Conservation (phyloP, 257 asterid genomes). For the Capsicum chinense region DNA sequence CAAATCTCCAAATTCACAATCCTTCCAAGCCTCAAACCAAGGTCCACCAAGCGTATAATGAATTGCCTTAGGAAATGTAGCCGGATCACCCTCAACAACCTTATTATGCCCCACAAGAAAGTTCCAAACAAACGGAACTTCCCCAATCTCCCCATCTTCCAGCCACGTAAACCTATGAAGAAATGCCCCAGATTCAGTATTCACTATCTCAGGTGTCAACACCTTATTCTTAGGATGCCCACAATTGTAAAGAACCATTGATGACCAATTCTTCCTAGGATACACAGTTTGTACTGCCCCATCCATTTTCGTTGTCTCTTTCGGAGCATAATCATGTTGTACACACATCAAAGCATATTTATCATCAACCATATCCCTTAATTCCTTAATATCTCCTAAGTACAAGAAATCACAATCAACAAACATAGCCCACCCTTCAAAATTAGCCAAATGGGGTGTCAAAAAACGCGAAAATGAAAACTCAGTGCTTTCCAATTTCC, state of each 20-base stretch:
- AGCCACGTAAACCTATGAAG: conserved; percentile 89
- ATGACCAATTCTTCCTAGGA: conserved; percentile 96
- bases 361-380: conserved; percentile 63
- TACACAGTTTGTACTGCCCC: conserved; percentile 84
- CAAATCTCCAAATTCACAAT: conserved; percentile 81
- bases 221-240: conserved; percentile 66
- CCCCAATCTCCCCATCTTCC: conserved; percentile 79
- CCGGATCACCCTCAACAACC: conserved; percentile 65
- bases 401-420: conserved; percentile 87
- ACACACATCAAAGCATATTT: conserved; percentile 84
- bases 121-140: conserved; percentile 84
- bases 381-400: conserved; percentile 66
- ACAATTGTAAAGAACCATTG: conserved; percentile 88
- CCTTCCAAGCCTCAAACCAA: conserved; percentile 93
- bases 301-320: conserved; percentile 87
- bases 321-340: conserved; percentile 83
- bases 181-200: conserved; percentile 75
- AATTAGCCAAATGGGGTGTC: conserved; percentile 67
- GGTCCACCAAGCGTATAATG: conserved; percentile 94
- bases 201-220: conserved; percentile 76
- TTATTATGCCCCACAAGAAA: conserved; percentile 79
- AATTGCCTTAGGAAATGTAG: conserved; percentile 67
- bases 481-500: conserved; percentile 84
- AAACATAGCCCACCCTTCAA: conserved; percentile 89
- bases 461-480: conserved; percentile 80